Evolutionary conservation across 1,139 yeast species (phyloP), one percentile per base, ranked within the genome.

Genomic region (Pichia sp.): DNA sequence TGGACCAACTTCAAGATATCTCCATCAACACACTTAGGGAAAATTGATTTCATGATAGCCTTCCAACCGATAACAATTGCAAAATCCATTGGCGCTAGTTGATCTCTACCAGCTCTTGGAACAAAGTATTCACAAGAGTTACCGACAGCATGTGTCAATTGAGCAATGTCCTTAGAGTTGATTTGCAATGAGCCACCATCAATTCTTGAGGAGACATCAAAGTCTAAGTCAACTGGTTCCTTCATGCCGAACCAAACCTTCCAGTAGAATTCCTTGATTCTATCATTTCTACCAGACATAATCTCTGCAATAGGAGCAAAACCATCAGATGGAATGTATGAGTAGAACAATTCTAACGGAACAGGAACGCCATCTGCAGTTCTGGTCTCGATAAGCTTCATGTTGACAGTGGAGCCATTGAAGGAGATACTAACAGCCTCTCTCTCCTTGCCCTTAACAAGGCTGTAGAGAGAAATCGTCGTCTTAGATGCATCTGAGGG

Each of bases 11-110:
- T 87, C 75, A 93, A 80, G 68, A 93, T 80, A 71, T 93, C 99
- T 75, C 99, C 99, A 72, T 95, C 98, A 65, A 95, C 95, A 61
- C 85, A 84, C 72, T 83, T 83, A 56, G 99, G 99, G 95, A 93
- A 95, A 64, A 93, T 89, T 29, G 98, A 93, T 76, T 87, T 90
- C 76, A 93, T 92, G 69, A 95, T 92, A 51, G 97, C 96, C 76
- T 87, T 87, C 99, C 99, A 93, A 50, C 99, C 99, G 67, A 92
- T 82, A 57, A 95, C 98, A 72, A 93, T 93, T 53, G 99, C 98
- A 70, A 92, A 95, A 77, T 93, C 99, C 98, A 93, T 93, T 67
- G 99, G 99, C 53, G 99, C 99, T 66, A 84, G 79, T 58, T 90
- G 84, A 51, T 79, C 80, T 74, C 88, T 87, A 63, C 95, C 96